Conservation (phyloP, 2,329 filamentous ascomycete genomes). For the Pseudodiploospora longispora region DNA sequence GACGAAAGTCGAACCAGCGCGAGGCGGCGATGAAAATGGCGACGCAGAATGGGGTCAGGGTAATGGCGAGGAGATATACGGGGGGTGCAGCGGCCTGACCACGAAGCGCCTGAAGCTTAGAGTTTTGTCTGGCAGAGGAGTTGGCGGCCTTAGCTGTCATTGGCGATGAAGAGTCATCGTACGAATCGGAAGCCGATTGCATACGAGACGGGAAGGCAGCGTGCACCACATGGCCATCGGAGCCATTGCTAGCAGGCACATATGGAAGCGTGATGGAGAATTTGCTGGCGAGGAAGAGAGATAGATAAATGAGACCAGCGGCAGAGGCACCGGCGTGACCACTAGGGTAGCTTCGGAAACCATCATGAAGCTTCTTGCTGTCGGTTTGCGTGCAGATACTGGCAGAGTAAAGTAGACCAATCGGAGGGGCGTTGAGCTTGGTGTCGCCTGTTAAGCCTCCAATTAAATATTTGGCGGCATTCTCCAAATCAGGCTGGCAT, state of each 20-base stretch:
- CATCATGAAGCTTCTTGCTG: constrained; percentile 57
- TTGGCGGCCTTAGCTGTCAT: constrained; percentile 17
- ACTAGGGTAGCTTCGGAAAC: constrained; percentile 68
- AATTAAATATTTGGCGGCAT: constrained; percentile 52
- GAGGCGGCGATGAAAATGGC: constrained; percentile 79
- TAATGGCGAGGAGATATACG: constrained; percentile 63
- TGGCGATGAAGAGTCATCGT: constrained; percentile 22
- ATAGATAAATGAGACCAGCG: constrained; percentile 75
- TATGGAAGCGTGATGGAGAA: constrained; percentile 68
- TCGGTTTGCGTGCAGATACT: constrained; percentile 66
- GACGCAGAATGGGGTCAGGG: constrained; percentile 61
- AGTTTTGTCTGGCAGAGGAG: constrained; percentile 19
- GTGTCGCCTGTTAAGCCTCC: constrained; percentile 49
- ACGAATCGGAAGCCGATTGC: constrained; percentile 27
- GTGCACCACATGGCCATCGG: constrained; percentile 37
- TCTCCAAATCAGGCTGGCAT: constrained; percentile 65
- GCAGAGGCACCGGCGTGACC: constrained; percentile 59
- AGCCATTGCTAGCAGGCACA: constrained; percentile 42
- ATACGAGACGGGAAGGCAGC: constrained; percentile 71
- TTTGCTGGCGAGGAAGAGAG: constrained; percentile 79
- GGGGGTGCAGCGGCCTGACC: constrained; percentile 76
- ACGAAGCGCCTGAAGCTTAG: constrained; percentile 36
- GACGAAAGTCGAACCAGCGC: constrained; percentile 80
- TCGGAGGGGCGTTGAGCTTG: constrained; percentile 21
- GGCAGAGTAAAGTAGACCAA: constrained; percentile 64